These are phyloP conservation scores for Colletotrichum euphorbiae DNA, from an alignment of 2,329 filamentous ascomycete species.

Conservation along the genomic window DNA sequence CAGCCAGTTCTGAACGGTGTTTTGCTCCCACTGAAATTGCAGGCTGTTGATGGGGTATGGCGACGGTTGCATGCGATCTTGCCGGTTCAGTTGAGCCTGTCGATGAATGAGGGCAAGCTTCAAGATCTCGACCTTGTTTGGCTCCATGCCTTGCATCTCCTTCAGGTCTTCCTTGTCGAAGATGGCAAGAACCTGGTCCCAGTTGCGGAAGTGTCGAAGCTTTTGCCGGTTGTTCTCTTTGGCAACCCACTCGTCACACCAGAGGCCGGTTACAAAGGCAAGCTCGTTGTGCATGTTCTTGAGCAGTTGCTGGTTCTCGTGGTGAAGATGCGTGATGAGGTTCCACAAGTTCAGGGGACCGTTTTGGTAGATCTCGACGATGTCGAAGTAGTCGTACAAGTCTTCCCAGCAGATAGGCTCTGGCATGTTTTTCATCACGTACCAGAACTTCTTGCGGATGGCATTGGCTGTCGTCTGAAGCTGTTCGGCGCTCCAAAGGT, in stretches of 20 bases:
- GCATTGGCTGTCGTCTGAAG: constrained; percentile 55
- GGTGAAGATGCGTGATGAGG: constrained; percentile 54
- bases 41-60: constrained; percentile 42
- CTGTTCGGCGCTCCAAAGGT: constrained; percentile 54
- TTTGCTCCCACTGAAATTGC: constrained; percentile 43
- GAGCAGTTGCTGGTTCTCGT: constrained; percentile 54
- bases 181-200: constrained; percentile 45
- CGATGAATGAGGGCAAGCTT: constrained; percentile 49
- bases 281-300: constrained; percentile 43
- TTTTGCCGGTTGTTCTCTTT: constrained; percentile 46
- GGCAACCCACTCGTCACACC: constrained; percentile 53
- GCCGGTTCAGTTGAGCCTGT: constrained; percentile 43
- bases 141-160: constrained; percentile 46
- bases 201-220: constrained; percentile 46
- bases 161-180: constrained; percentile 45
- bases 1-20: constrained; percentile 52
- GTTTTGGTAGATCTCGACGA: constrained; percentile 58
- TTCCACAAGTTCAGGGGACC: constrained; percentile 63
- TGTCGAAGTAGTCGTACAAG: constrained; percentile 62
- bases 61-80: not conserved
- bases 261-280: constrained; percentile 49
- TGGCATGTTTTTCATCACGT: constrained; percentile 50
- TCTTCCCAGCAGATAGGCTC: constrained; percentile 51
- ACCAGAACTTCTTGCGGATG: constrained; percentile 51
- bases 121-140: constrained; percentile 48